Conservation (phyloP, 495 filamentous ascomycete genomes). For the Penicillium herquei region DNA sequence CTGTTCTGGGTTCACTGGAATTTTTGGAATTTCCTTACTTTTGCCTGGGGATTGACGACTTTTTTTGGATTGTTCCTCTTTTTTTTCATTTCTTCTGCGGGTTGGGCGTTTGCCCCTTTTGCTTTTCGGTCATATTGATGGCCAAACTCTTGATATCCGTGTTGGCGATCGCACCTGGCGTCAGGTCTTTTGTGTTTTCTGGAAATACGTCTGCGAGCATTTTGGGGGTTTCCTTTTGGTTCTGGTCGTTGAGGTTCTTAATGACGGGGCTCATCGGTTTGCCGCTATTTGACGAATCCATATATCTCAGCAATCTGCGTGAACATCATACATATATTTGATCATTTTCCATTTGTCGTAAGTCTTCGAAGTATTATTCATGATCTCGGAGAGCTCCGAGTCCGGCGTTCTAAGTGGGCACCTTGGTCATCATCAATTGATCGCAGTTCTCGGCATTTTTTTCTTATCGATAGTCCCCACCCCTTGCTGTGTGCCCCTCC, state of each 20-base stretch:
- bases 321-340: neutral
- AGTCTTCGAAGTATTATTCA: neutral
- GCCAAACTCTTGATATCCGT: slow-evolving; percentile 42
- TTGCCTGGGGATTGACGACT: slow-evolving; percentile 23
- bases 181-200: slow-evolving; percentile 25
- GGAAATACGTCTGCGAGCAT: slow-evolving; percentile 27
- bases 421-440: neutral
- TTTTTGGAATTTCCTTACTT: slow-evolving; percentile 11
- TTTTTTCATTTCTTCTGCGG: slow-evolving; percentile 8
- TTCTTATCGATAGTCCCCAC: slow-evolving; percentile 24
- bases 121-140: slow-evolving; percentile 16
- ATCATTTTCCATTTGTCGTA: neutral
- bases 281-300: slow-evolving; percentile 31
- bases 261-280: slow-evolving; percentile 22
- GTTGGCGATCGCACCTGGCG: slow-evolving; percentile 41
- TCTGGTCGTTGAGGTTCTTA: slow-evolving; percentile 15
- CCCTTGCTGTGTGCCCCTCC: slow-evolving; percentile 26
- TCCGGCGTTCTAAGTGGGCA: slow-evolving; percentile 14
- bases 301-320: slow-evolving; percentile 16
- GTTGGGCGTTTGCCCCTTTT: slow-evolving; percentile 17
- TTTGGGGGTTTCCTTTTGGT: slow-evolving; percentile 17
- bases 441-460: slow-evolving; percentile 19
- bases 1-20: slow-evolving; percentile 6
- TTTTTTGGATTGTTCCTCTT: slow-evolving; percentile 16
- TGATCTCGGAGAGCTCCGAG: slow-evolving; percentile 21